Evolutionary conservation across 768 basidiomycete species (phyloP).

Genomic region (Suillus tomentosus): DNA sequence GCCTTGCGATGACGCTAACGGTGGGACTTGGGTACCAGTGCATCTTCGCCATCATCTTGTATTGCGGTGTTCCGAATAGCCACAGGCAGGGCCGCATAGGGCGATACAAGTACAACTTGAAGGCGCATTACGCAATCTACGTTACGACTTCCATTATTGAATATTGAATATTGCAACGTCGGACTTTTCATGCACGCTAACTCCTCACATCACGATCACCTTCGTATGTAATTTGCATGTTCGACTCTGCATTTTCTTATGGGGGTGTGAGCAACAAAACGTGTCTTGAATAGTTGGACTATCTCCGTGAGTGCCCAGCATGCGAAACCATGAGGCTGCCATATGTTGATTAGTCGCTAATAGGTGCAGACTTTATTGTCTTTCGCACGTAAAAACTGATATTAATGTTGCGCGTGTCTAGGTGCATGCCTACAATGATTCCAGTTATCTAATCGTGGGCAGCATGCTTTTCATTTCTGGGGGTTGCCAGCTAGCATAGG

Average conservation of each 20-base stretch:
- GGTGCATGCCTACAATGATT: conserved; percentile 2
- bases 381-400: conserved; percentile 5
- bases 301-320: background rate
- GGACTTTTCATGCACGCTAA: background rate
- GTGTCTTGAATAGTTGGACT: background rate
- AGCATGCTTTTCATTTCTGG: conserved; percentile 7
- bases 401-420: background rate
- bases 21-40: background rate
- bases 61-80: background rate
- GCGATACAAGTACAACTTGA: background rate
- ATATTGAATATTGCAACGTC: background rate
- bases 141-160: background rate
- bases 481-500: background rate
- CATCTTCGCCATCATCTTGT: background rate
- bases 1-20: background rate
- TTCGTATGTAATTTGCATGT: background rate
- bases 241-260: conserved; percentile 1
- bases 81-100: background rate
- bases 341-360: background rate
- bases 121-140: background rate
- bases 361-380: background rate
- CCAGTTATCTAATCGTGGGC: conserved; percentile 4
- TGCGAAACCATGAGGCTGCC: background rate
- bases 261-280: background rate
- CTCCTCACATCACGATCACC: background rate